Evolutionary conservation across 805 yeast species (phyloP).

Genomic region (Candida endomychidarum): DNA sequence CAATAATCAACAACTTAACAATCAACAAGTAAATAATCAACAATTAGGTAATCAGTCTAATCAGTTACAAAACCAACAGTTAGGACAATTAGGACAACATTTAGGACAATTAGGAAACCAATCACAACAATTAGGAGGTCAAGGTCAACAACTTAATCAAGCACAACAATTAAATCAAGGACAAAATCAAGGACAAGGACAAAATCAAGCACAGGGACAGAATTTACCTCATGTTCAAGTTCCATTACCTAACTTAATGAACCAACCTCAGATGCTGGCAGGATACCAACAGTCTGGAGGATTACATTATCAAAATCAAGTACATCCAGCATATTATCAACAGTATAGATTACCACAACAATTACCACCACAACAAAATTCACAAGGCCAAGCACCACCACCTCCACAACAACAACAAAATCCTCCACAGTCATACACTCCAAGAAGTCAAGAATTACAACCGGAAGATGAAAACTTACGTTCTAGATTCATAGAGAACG

Average conservation of each 20-base stretch:
- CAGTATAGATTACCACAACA: constrained; percentile 14
- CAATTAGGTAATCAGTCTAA: constrained; percentile 14
- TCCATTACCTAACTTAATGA: constrained; percentile 12
- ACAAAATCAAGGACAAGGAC: background rate
- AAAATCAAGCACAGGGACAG: constrained; percentile 1
- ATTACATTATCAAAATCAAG: constrained; percentile 4
- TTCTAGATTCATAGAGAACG: constrained; percentile 30
- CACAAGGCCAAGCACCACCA: constrained; percentile 19
- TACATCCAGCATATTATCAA: constrained; percentile 17
- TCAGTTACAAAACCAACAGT: constrained; percentile 13
- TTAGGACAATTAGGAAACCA: constrained; percentile 1
- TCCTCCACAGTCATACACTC: constrained; percentile 15
- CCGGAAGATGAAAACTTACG: constrained; percentile 19
- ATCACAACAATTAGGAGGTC: background rate
- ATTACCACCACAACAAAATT: constrained; percentile 17
- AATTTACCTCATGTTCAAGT: constrained; percentile 10
- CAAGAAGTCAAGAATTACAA: constrained; percentile 10
- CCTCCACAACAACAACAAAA: constrained; percentile 13
- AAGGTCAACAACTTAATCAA: constrained; percentile 1
- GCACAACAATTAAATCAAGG: constrained; percentile 1
- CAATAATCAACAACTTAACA: background rate
- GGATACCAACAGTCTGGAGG: constrained; percentile 10
- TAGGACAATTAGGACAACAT: constrained; percentile 8
- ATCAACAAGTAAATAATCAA: constrained; percentile 7
- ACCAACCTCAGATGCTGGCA: constrained; percentile 5